Conservation (phyloP, 768 basidiomycete genomes). For the Rhizopogon salebrosus region DNA sequence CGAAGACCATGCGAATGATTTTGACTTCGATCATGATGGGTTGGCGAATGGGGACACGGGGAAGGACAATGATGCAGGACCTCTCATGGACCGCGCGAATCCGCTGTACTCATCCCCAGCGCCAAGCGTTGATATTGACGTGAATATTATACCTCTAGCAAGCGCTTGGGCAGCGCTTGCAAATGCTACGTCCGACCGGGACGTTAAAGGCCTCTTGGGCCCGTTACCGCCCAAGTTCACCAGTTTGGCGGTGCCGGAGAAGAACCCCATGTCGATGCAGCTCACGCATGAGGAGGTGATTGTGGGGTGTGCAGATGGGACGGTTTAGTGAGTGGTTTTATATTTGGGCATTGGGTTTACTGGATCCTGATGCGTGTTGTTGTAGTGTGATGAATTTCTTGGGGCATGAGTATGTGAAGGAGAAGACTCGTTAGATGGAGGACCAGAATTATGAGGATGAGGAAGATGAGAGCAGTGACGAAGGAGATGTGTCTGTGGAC, state of each 20-base stretch:
- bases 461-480: background rate
- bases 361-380: slow-evolving; percentile 13
- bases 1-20: slow-evolving; percentile 56
- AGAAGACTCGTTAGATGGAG: background rate
- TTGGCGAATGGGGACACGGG: background rate
- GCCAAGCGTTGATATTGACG: slow-evolving; percentile 55
- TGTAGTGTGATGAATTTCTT: no score
- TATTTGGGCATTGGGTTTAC: background rate
- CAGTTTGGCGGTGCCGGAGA: slow-evolving; percentile 81
- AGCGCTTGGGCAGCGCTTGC: slow-evolving; percentile 78
- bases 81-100: slow-evolving; percentile 8
- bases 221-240: slow-evolving; percentile 61
- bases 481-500: no score
- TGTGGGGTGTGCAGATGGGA: slow-evolving; percentile 87
- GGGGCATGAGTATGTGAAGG: no score
- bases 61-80: background rate
- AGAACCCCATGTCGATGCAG: slow-evolving; percentile 95
- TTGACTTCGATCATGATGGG: no score
- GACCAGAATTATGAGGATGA: no score
- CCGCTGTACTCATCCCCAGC: slow-evolving; percentile 15
- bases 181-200: slow-evolving; percentile 26
- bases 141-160: slow-evolving; percentile 56
- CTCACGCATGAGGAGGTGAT: slow-evolving; percentile 88
- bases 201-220: slow-evolving; percentile 57
- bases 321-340: slow-evolving; percentile 68